Conservation (phyloP, 2,329 filamentous ascomycete genomes). For the Colletotrichum graminicola region DNA sequence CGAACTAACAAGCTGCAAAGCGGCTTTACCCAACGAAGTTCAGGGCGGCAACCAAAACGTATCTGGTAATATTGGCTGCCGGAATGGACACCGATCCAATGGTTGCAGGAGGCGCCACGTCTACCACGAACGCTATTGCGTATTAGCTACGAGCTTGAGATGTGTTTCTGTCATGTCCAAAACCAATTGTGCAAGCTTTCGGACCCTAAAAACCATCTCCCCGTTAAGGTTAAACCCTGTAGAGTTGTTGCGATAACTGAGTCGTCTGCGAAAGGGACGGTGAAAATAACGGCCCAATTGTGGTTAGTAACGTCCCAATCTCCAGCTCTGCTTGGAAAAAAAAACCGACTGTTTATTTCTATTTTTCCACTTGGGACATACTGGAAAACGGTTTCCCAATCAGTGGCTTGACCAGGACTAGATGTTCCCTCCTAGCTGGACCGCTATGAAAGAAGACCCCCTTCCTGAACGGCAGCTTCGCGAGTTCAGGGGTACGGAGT, state of each 20-base stretch:
- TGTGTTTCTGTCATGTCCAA: slow-evolving; percentile 75
- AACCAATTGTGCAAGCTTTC: slow-evolving; percentile 77
- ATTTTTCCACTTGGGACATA: not conserved
- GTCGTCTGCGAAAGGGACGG: slow-evolving; percentile 77
- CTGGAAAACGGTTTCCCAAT: fast-evolving
- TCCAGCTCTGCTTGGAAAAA: slow-evolving; percentile 70
- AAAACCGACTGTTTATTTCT: slow-evolving; percentile 67
- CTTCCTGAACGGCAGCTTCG: slow-evolving; percentile 52
- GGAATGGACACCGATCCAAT: slow-evolving; percentile 72
- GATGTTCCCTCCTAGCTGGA: slow-evolving; percentile 70
- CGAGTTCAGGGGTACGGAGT: slow-evolving; percentile 73
- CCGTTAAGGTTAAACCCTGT: slow-evolving; percentile 77
- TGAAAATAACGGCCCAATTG: slow-evolving; percentile 78
- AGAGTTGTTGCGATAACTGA: slow-evolving; percentile 74
- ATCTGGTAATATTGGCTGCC: slow-evolving; percentile 74
- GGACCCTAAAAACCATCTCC: slow-evolving; percentile 70
- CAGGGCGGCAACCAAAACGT: slow-evolving; percentile 72
- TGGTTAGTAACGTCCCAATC: slow-evolving; percentile 79
- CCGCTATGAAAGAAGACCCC: slow-evolving; percentile 78
- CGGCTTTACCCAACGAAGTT: slow-evolving; percentile 74
- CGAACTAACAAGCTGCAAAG: slow-evolving; percentile 77
- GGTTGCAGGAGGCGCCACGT: slow-evolving; percentile 66
- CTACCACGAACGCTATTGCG: slow-evolving; percentile 72
- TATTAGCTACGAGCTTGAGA: slow-evolving; percentile 74
- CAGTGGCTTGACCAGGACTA: slow-evolving; percentile 29